Conservation (phyloP, 345 rosid genomes). For the Theobroma cacao region DNA sequence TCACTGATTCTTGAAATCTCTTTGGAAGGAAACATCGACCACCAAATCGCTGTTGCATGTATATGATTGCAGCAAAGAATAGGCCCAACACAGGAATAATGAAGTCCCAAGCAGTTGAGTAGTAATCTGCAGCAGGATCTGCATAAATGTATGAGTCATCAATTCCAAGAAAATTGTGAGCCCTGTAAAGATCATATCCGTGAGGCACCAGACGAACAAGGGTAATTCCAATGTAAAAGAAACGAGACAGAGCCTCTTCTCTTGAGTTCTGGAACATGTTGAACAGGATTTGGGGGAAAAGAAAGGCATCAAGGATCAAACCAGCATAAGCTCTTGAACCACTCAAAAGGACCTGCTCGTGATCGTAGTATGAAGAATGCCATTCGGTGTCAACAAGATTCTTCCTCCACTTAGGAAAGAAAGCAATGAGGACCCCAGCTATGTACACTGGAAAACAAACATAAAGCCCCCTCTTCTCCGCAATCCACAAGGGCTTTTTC, state of each 20-base stretch:
- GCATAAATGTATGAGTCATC: constrained; percentile 42
- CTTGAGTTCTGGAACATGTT: constrained; percentile 37
- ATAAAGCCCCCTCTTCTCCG: constrained; percentile 38
- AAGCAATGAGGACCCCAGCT: constrained; percentile 31
- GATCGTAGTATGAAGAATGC: constrained; percentile 18
- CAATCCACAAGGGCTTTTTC: constrained; percentile 27
- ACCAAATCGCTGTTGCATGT: constrained; percentile 46
- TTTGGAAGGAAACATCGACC: constrained; percentile 42
- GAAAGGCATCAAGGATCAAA: constrained; percentile 47
- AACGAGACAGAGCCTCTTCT: constrained; percentile 31
- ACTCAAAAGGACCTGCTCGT: neutral
- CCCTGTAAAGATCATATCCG: constrained; percentile 51
- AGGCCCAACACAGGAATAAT: constrained; percentile 32
- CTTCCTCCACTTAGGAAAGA: constrained; percentile 17
- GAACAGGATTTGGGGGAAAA: constrained; percentile 54
- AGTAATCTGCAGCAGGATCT: constrained; percentile 33
- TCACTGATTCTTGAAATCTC: constrained; percentile 24
- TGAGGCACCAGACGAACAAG: constrained; percentile 42
- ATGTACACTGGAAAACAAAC: constrained; percentile 31
- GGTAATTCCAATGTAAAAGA: constrained; percentile 40
- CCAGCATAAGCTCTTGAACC: constrained; percentile 38
- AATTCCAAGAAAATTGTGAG: constrained; percentile 11
- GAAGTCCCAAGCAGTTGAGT: constrained; percentile 48
- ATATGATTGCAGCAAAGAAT: constrained; percentile 38
- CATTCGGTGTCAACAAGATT: neutral